Evolutionary conservation across 768 basidiomycete species (phyloP).

Genomic region (Goffeauzyma gilvescens): DNA sequence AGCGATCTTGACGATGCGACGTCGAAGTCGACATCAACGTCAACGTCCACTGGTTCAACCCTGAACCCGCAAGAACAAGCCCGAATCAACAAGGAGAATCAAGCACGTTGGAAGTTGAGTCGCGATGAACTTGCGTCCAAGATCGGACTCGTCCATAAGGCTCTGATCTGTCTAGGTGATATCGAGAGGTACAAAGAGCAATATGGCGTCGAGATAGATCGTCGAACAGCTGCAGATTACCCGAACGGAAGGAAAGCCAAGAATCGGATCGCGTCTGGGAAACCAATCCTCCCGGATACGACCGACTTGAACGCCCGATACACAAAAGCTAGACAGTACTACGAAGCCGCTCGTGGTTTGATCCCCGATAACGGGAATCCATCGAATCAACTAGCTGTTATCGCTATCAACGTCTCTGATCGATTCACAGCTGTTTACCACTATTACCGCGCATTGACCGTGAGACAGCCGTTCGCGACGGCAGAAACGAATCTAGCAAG

Average conservation of each 20-base stretch:
- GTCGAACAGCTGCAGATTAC: slow-evolving; percentile 24
- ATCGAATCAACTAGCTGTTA: slow-evolving; percentile 86
- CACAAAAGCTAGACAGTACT: slow-evolving; percentile 38
- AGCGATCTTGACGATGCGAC: too few relatives aligned
- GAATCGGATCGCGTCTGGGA: slow-evolving; percentile 2
- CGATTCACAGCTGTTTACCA: slow-evolving; percentile 60
- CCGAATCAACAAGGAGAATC: too few relatives aligned
- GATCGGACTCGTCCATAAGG: slow-evolving; percentile 64
- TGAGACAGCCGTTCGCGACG: slow-evolving; percentile 65
- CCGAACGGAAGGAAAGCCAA: slow-evolving; percentile 25
- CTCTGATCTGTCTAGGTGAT: slow-evolving; percentile 79
- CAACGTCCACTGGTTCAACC: background rate
- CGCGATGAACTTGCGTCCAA: slow-evolving; percentile 43
- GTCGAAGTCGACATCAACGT: background rate
- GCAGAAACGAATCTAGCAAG: slow-evolving; percentile 67
- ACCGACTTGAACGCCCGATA: slow-evolving; percentile 22
- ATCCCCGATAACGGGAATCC: slow-evolving; percentile 74
- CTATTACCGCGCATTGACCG: slow-evolving; percentile 81
- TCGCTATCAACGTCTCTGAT: slow-evolving; percentile 67
- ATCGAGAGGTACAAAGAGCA: slow-evolving; percentile 82
- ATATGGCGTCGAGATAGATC: slow-evolving; percentile 35
- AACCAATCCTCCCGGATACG: background rate
- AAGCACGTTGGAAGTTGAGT: slow-evolving; percentile 31
- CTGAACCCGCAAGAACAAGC: too few relatives aligned
- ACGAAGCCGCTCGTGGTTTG: slow-evolving; percentile 64